Conservation (phyloP, 345 rosid species). For the Hibiscus tridactylites region DNA sequence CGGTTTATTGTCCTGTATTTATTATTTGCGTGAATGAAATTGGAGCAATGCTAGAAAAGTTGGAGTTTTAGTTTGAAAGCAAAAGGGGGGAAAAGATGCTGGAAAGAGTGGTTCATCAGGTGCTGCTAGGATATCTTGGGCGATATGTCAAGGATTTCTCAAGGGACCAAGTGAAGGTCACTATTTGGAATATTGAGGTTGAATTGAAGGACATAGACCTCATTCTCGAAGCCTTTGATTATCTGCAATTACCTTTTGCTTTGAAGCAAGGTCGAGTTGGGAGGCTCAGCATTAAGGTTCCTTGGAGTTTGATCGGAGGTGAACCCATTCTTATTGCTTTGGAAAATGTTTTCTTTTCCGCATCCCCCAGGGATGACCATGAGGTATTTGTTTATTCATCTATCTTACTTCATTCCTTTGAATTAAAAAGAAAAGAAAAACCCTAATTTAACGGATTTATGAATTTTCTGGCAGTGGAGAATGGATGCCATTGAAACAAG, state of each 20-base stretch:
- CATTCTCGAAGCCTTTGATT: slow-evolving; percentile 83
- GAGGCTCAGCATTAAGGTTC: slow-evolving; percentile 63
- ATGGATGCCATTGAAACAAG: slow-evolving; percentile 67
- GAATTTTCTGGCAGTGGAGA: slow-evolving; percentile 49
- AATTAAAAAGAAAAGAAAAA: not conserved
- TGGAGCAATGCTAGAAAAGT: not conserved
- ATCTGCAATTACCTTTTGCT: slow-evolving; percentile 74
- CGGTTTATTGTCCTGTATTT: not conserved
- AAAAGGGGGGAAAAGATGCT: slow-evolving; percentile 33
- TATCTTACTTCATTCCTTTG: not conserved
- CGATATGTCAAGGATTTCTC: slow-evolving; percentile 74
- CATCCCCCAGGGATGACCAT: slow-evolving; percentile 61
- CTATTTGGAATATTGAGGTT: slow-evolving; percentile 67
- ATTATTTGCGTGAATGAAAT: not conserved
- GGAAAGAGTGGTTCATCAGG: slow-evolving; percentile 58
- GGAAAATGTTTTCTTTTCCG: slow-evolving; percentile 70
- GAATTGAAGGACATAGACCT: slow-evolving; percentile 71
- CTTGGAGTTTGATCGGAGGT: slow-evolving; percentile 77
- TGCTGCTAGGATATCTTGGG: slow-evolving; percentile 69
- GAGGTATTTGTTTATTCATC: slow-evolving; percentile 33
- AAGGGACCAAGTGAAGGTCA: slow-evolving; percentile 70
- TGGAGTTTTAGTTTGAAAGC: not conserved
- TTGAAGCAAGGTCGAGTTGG: slow-evolving; percentile 78
- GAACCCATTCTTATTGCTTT: slow-evolving; percentile 58
- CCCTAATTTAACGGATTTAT: not conserved